Conservation (phyloP, 139 green algal species). For the Volvox africanus region DNA sequence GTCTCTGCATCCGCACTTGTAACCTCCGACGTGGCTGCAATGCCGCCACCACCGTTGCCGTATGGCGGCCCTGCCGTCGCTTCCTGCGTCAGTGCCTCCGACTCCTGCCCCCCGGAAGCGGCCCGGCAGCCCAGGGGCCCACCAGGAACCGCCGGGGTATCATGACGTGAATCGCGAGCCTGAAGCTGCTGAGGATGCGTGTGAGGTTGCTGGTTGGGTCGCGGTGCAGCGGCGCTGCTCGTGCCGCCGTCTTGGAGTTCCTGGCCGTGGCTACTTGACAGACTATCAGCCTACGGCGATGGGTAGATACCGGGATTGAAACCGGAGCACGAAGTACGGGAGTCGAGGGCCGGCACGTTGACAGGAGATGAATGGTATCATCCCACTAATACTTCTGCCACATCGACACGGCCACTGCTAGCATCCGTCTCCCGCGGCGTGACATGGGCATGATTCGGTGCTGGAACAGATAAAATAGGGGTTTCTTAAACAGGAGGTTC, state of each 20-base stretch:
- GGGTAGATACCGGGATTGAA: too few relatives aligned
- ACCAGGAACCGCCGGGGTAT: not conserved
- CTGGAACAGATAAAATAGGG: too few relatives aligned
- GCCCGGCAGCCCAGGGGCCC: too few relatives aligned
- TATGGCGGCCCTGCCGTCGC: not conserved
- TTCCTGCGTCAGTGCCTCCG: constrained; percentile 22
- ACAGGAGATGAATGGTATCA: too few relatives aligned
- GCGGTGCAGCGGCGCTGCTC: not conserved
- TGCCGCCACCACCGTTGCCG: not conserved
- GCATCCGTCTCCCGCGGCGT: too few relatives aligned
- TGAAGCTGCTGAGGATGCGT: not conserved
- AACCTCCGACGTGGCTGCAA: constrained; percentile 19
- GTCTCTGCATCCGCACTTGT: constrained; percentile 7
- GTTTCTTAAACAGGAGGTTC: too few relatives aligned
- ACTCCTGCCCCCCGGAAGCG: constrained; percentile 26
- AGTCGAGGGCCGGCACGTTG: too few relatives aligned
- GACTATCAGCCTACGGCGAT: constrained; percentile 21
- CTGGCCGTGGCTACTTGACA: constrained; percentile 21
- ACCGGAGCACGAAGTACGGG: too few relatives aligned
- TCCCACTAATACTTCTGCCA: too few relatives aligned
- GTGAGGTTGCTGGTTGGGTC: too few relatives aligned
- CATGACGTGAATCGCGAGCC: not conserved
- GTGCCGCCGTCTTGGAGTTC: not conserved
- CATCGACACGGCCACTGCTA: too few relatives aligned
- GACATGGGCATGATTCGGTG: too few relatives aligned